Evolutionary conservation across 306 rosid genomes (phyloP).

Genomic region (Dryas drummondii): DNA sequence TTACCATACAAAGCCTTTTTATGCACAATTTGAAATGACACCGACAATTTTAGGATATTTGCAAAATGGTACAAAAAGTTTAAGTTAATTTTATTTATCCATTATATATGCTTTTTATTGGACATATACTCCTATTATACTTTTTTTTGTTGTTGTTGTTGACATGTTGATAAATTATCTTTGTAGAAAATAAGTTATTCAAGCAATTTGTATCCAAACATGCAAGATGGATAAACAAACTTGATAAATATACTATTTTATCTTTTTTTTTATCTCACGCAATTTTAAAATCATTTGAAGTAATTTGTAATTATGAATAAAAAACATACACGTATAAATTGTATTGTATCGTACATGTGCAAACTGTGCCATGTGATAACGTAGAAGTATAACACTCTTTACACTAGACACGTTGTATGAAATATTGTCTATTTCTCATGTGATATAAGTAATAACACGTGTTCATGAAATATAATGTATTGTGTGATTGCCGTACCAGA

Average conservation of each 20-base stretch:
- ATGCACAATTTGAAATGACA: neutral
- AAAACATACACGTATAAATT: neutral
- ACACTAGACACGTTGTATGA: neutral
- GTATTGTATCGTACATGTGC: too few species aligned
- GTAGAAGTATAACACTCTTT: too few species aligned
- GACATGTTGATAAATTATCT: too few species aligned
- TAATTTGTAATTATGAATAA: neutral
- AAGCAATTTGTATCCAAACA: too few species aligned
- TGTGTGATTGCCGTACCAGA: fast-evolving
- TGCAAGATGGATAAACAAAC: too few species aligned
- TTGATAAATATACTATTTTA: too few species aligned
- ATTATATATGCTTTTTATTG: too few species aligned
- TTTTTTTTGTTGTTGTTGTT: too few species aligned
- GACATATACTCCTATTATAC: too few species aligned
- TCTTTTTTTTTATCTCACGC: neutral
- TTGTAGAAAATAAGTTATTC: too few species aligned
- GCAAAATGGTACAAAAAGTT: neutral
- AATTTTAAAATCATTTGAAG: neutral
- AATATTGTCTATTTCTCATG: neutral
- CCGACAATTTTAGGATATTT: neutral
- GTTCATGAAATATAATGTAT: too few species aligned
- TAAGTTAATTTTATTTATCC: neutral
- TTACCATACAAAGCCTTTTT: neutral
- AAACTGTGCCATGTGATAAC: too few species aligned
- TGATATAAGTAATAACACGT: neutral